Base-by-base conservation (phyloP, 495 filamentous ascomycete genomes). In the Amphirosellinia nigrospora region DNA sequence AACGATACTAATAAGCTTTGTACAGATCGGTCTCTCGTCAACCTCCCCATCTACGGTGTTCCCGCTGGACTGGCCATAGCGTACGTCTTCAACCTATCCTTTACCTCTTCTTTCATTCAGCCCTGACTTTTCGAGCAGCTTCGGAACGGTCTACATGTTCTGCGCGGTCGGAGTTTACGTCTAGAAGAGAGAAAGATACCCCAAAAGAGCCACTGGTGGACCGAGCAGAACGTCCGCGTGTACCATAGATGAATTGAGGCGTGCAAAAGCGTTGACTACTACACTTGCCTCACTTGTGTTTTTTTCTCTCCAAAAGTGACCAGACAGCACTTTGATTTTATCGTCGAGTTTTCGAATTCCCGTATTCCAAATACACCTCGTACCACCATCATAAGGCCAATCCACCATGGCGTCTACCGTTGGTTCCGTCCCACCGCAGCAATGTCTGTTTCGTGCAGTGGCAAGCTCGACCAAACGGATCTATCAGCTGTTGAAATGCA, bases 161-260 rank as follows among this genome's bases (percentile, higher is more conserved):
- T 99, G 96, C 81, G 96, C 94, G 28, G 96, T 94, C 78, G 96
- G 96, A 76, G 96, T 99, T 77, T 99, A 99, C 90, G 96, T 99
- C 81, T 99, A 89, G 78, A 76, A 41, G 39, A 41, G 60, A 38
- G 4, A 46, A 82, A 82, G 81, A 81, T 82, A 84, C 79, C 79
- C 82, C 67, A 69, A 72, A 61, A 70, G 73, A 72, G 70, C 73
- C 68, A 38, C 68, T 66, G 71, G 74, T 62, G 75, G 70, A 71
- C 68, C 66, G 69, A 72, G 52, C 46, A 72, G 72, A 74, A 62
- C 72, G 68, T 74, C 71, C 70, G 71, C 68, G 77, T 83, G 76
- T 85, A 83, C 73, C 77, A 79, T 83, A 84, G 78, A 74, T 75
- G 70, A 78, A 74, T 78, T 75, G 68, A 76, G 67, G 61, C 60